These are phyloP conservation scores for Rhodotorula sp. DNA, from an alignment of 1,284 basidiomycete species.

Conservation along the genomic window DNA sequence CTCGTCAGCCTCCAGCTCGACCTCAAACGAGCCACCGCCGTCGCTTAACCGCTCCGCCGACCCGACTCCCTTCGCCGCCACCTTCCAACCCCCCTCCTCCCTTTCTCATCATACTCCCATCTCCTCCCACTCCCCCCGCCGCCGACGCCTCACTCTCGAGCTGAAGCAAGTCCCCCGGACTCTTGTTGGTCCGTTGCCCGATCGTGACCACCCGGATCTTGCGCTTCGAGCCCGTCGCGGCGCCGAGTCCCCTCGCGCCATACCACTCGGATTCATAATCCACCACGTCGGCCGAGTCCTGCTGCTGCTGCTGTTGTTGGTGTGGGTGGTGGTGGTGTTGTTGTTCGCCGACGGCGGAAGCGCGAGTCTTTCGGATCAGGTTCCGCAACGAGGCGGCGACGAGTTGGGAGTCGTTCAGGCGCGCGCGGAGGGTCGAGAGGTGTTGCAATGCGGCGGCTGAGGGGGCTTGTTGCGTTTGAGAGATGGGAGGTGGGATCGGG, in stretches of 20 bases:
- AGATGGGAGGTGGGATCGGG: conserved; percentile 26
- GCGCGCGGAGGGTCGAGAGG: conserved; percentile 36
- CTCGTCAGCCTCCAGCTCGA: no score
- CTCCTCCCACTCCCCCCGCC: neutral
- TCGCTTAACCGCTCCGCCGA: conserved; percentile 21
- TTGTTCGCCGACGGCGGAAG: neutral
- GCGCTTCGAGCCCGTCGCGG: neutral
- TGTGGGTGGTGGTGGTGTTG: neutral
- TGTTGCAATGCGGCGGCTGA: conserved; percentile 28
- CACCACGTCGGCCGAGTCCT: conserved; percentile 30
- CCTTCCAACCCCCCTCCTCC: neutral
- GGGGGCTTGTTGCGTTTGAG: conserved; percentile 26
- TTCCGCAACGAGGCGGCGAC: conserved; percentile 34
- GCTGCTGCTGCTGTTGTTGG: neutral
- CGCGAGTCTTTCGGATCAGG: conserved; percentile 28
- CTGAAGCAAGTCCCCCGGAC: neutral
- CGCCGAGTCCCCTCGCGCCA: neutral
- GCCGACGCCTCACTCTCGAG: neutral
- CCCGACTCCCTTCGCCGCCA: conserved; percentile 9
- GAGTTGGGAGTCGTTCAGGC: conserved; percentile 36
- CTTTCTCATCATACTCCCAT: neutral
- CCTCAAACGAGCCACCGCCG: conserved; percentile 23
- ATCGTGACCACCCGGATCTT: conserved; percentile 8
- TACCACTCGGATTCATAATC: conserved; percentile 40
- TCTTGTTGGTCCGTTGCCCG: neutral